A percentile compares a stretch with the other conserved stretches of the same genome.
Evolutionary conservation across 371 early-diverging fungal species (phyloP).

Genomic region (Nematocida parisii): DNA sequence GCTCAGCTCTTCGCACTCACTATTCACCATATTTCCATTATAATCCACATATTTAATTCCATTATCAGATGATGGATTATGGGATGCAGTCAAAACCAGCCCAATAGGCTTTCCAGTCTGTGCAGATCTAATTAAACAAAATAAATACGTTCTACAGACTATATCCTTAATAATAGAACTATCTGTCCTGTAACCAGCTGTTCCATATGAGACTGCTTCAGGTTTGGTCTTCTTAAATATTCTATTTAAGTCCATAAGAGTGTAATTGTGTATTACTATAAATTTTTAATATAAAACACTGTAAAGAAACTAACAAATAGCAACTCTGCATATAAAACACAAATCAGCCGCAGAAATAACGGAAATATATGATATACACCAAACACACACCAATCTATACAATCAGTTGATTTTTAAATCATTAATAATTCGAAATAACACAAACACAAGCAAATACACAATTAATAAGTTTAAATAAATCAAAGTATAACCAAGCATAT

Average conservation of each 20-base stretch:
- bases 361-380: not conserved
- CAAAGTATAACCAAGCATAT: too few relatives aligned
- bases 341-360: not conserved
- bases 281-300: constrained; percentile 3
- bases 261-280: not conserved
- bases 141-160: constrained; percentile 84
- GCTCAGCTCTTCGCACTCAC: constrained; percentile 87
- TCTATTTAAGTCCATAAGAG: not conserved
- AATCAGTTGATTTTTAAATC: too few relatives aligned
- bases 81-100: constrained; percentile 96
- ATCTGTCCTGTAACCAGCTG: constrained; percentile 69
- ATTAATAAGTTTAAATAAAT: too few relatives aligned
- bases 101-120: constrained; percentile 83
- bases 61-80: constrained; percentile 94
- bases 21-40: constrained; percentile 91
- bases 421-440: too few relatives aligned
- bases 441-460: too few relatives aligned
- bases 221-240: constrained; percentile 50
- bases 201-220: constrained; percentile 63
- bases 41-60: constrained; percentile 98
- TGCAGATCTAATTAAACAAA: constrained; percentile 83
- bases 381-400: too few relatives aligned
- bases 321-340: not conserved
- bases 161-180: constrained; percentile 48
- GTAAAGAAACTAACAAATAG: not conserved